Evolutionary conservation across 2,329 filamentous ascomycete species (phyloP).

Genomic region (Incumbomyces delicatus): DNA sequence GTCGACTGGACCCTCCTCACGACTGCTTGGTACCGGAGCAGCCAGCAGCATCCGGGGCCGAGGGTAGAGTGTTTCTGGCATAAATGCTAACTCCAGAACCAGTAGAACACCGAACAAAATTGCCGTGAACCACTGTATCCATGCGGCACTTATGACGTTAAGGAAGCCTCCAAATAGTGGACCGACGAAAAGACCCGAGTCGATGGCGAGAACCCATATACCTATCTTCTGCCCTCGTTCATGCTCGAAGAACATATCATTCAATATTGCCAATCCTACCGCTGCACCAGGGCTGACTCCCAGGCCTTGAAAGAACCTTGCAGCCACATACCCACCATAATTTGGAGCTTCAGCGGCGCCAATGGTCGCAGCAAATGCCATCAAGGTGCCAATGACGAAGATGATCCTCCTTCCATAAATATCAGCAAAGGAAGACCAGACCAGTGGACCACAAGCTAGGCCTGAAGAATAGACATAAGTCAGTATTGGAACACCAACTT

Average conservation of each 20-base stretch:
- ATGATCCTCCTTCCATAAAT: slow-evolving; percentile 44
- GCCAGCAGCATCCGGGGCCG: slow-evolving; percentile 39
- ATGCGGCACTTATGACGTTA: slow-evolving; percentile 36
- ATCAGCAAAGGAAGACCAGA: slow-evolving; percentile 42
- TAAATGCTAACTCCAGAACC: slow-evolving; percentile 38
- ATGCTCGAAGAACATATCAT: slow-evolving; percentile 48
- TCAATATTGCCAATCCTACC: slow-evolving; percentile 45
- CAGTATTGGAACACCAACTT: too few relatives aligned
- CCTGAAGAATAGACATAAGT: too few relatives aligned
- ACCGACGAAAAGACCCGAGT: slow-evolving; percentile 42
- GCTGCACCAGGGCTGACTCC: slow-evolving; percentile 46
- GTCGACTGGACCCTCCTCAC: slow-evolving; percentile 13
- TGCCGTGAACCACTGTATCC: slow-evolving; percentile 47
- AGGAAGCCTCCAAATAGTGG: slow-evolving; percentile 45
- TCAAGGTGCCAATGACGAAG: slow-evolving; percentile 36
- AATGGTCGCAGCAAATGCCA: slow-evolving; percentile 35
- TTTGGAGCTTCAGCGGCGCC: slow-evolving; percentile 32
- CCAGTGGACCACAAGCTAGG: slow-evolving; percentile 41
- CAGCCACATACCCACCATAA: slow-evolving; percentile 47
- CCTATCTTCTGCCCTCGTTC: slow-evolving; percentile 46
- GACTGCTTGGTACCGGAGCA: slow-evolving; percentile 21
- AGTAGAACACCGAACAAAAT: slow-evolving; percentile 44
- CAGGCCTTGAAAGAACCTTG: slow-evolving; percentile 49
- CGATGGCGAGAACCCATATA: slow-evolving; percentile 48
- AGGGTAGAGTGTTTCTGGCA: slow-evolving; percentile 50